Percentiles rank a stretch among this genome's conserved stretches.
phyloP scores from a whole-genome alignment of 1,284 basidiomycete genomes.

The Ceratobasidium sp. region DNA sequence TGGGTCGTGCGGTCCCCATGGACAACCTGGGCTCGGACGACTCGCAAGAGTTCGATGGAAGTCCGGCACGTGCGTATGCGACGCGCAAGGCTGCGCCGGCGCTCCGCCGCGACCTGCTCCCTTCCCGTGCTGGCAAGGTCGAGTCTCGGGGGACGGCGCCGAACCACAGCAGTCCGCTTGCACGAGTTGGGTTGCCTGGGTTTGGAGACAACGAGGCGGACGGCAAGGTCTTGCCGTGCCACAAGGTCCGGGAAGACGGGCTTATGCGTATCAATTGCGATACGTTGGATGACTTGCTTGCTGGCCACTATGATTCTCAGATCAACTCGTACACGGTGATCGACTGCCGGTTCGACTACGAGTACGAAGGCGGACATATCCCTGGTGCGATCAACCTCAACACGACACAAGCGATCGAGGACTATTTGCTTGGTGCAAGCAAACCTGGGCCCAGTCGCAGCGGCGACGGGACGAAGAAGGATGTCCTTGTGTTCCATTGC shows the following conservation, averaged over 20 bases:
- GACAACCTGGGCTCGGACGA: conserved; percentile 12
- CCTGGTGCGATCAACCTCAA: conserved; percentile 92
- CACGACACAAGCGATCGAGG: conserved; percentile 83
- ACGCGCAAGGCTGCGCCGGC: conserved; percentile 35
- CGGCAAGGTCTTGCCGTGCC: conserved; percentile 94
- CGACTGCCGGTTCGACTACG: conserved; percentile 98
- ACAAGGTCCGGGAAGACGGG: conserved; percentile 92
- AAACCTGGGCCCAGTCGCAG: conserved; percentile 84
- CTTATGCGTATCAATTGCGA: conserved; percentile 87
- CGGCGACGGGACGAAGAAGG: conserved; percentile 74
- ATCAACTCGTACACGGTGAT: conserved; percentile 82
- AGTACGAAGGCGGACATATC: conserved; percentile 94
- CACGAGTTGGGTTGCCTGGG: conserved; percentile 66
- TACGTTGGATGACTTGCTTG: conserved; percentile 80
- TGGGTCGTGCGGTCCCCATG: conserved; percentile 25
- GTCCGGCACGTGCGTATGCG: conserved; percentile 27
- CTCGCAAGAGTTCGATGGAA: conserved; percentile 24
- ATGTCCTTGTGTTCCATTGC: conserved; percentile 95
- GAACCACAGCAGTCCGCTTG: conserved; percentile 23
- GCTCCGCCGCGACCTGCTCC: conserved; percentile 8
- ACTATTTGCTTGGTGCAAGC: conserved; percentile 72
- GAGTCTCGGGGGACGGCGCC: conserved; percentile 26
- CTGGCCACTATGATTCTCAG: conserved; percentile 72
- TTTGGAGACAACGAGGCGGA: conserved; percentile 93
- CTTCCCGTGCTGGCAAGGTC: background rate